Base-by-base conservation (phyloP, 164 flowering plant species). In the Euptelea pleiosperma region DNA sequence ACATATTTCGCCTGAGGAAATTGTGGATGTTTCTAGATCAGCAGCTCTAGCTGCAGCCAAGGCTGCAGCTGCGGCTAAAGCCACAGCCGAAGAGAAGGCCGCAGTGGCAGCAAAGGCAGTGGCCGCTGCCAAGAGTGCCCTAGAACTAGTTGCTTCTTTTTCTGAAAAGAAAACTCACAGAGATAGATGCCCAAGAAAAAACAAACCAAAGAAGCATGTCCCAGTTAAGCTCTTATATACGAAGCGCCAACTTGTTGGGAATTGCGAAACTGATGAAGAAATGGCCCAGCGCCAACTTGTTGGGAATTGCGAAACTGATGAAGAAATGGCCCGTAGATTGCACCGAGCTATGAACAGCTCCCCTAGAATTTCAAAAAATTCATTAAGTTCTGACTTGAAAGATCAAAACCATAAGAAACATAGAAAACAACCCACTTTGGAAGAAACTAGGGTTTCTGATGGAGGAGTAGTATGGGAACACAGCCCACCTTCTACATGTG, bases 51-150 rank as follows among this genome's bases (percentile, higher is more conserved):
- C 76, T 54, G 90, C 96, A 3, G 61, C 65, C 6, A 76, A 78
- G 73, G 82, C 54, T 60, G 98, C 98, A 16, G 73, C 77, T 64
- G 84, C 77, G 52, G 96, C 96, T 0, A 81, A 82, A 74, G 85
- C 87, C 51, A 74, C 73, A 9, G 98, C 98, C 6, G 82, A 86
- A 62, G 90, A 84, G 72, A 92, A 89, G 68, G 96, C 96, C 47
- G 82, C 76, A 9, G 60, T 75, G 24, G 98, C 98, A 30, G 85
- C 81, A 5, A 82, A 72, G 63, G 98, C 98, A 0, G 67, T 77
- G 5, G 83, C 91, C 55, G 91, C 89, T 61, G 96, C 96, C 47
- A 92, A 80, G 75, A 85, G 65, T 63, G 91, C 96, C 29, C 57
- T 92, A 30, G 93, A 82, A 34, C 61, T 89, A 67, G 85, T 84